Evolutionary conservation across 179 eudicot species (phyloP).

Genomic region (Spergularia azorica): DNA sequence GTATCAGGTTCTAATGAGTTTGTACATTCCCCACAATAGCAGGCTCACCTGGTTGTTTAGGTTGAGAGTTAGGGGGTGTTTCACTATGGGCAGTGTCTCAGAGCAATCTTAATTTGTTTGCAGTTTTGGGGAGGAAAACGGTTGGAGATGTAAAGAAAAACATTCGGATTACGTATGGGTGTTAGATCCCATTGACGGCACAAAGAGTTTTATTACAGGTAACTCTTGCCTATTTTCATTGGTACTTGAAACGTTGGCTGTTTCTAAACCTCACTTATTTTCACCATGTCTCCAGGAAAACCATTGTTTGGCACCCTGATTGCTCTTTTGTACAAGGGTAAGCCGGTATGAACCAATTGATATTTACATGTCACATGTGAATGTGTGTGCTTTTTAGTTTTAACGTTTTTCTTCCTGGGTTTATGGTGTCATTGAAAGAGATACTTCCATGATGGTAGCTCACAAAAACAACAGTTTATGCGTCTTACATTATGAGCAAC

Average conservation of each 20-base stretch:
- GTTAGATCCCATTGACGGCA: slow-evolving; percentile 95
- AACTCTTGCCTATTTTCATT: slow-evolving; percentile 7
- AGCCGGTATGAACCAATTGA: slow-evolving; percentile 76
- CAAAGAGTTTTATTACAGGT: slow-evolving; percentile 98
- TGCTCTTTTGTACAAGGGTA: slow-evolving; percentile 81
- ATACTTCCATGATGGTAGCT: neutral
- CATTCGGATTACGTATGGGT: slow-evolving; percentile 94
- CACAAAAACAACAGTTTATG: neutral
- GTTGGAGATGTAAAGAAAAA: slow-evolving; percentile 88
- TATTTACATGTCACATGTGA: slow-evolving; percentile 7
- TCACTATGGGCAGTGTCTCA: neutral
- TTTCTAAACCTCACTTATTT: neutral
- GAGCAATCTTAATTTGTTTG: slow-evolving; percentile 7
- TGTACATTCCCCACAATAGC: neutral
- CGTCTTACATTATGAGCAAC: neutral
- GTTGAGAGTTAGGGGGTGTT: neutral
- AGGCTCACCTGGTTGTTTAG: neutral
- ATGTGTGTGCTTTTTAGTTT: neutral
- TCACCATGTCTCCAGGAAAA: slow-evolving; percentile 58
- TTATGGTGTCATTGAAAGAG: neutral
- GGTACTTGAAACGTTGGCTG: neutral
- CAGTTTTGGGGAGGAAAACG: slow-evolving; percentile 96
- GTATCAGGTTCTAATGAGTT: neutral
- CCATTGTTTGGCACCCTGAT: slow-evolving; percentile 95
- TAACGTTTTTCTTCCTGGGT: neutral